A percentile compares a stretch with the other conserved stretches of the same genome.
These are phyloP conservation scores for Kodamaea jinghongensis DNA, from an alignment of 805 yeast genomes.

Conservation along the genomic window DNA sequence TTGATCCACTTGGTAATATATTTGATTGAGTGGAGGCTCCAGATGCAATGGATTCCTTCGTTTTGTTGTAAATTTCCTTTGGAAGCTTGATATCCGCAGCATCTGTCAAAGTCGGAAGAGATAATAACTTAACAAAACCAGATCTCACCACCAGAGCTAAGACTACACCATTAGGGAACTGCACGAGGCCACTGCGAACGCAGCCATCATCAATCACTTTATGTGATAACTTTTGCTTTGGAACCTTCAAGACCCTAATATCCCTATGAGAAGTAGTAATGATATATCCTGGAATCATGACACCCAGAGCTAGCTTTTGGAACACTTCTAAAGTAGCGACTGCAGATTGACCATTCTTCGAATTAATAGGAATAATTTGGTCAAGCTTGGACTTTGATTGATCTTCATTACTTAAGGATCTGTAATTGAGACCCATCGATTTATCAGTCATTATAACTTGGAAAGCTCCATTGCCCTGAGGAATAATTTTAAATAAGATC, in stretches of 20 bases:
- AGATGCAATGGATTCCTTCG: conserved; percentile 21
- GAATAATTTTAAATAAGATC: conserved; percentile 60
- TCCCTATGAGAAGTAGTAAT: conserved; percentile 57
- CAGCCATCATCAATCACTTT: conserved; percentile 53
- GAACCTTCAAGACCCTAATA: conserved; percentile 58
- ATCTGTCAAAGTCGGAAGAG: conserved; percentile 65
- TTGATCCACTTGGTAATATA: conserved; percentile 52
- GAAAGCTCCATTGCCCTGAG: conserved; percentile 60
- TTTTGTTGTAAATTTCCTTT: conserved; percentile 24
- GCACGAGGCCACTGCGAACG: conserved; percentile 50
- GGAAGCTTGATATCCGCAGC: conserved; percentile 43
- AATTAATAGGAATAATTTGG: conserved; percentile 56
- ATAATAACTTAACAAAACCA: conserved; percentile 46
- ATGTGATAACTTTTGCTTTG: conserved; percentile 62
- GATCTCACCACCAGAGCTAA: conserved; percentile 45
- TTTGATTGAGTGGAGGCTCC: conserved; percentile 23
- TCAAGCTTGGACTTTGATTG: conserved; percentile 49
- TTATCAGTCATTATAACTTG: conserved; percentile 50
- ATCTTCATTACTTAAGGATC: conserved; percentile 27
- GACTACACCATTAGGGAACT: conserved; percentile 44
- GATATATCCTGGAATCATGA: conserved; percentile 59
- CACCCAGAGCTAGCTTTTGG: conserved; percentile 58
- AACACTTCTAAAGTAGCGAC: conserved; percentile 59
- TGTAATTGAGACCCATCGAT: conserved; percentile 35
- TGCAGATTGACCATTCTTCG: conserved; percentile 60